These are phyloP conservation scores for Puccinia novopanici DNA, from an alignment of 1,284 basidiomycete genomes.

Conservation along the genomic window DNA sequence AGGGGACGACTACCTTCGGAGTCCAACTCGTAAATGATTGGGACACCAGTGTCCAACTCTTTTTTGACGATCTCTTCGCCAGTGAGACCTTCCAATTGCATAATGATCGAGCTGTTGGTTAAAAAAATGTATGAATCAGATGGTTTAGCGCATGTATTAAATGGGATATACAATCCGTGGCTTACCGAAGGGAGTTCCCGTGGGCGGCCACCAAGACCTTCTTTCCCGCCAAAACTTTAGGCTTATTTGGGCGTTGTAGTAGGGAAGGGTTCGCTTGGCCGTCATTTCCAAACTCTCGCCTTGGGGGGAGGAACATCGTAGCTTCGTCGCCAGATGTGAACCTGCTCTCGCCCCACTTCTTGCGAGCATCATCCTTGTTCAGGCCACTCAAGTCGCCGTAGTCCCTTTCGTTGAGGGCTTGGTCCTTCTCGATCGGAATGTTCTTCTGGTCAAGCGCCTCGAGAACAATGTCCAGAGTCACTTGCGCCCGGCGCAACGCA, in stretches of 20 bases:
- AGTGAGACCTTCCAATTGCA: too few relatives aligned
- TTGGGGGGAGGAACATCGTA: conserved; percentile 61
- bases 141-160: neutral
- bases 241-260: conserved; percentile 61
- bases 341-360: conserved; percentile 61
- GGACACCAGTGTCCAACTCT: too few relatives aligned
- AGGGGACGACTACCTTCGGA: too few relatives aligned
- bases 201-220: conserved; percentile 61
- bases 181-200: conserved; percentile 60
- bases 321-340: conserved; percentile 60
- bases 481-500: too few relatives aligned
- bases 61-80: too few relatives aligned
- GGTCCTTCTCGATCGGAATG: conserved; percentile 59
- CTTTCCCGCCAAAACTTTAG: conserved; percentile 59
- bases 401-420: conserved; percentile 62
- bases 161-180: neutral
- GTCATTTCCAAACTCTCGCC: conserved; percentile 62
- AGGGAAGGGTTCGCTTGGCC: conserved; percentile 60
- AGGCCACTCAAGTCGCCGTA: too few relatives aligned
- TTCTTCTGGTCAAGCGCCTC: conserved; percentile 60
- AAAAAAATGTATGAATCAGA: conserved; percentile 35
- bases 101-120: too few relatives aligned
- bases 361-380: too few relatives aligned
- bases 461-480: too few relatives aligned
- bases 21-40: too few relatives aligned